Percentiles rank a stretch among this genome's conserved stretches.
Conservation (phyloP, 306 rosid genomes). For the Gleditsia sinensis region DNA sequence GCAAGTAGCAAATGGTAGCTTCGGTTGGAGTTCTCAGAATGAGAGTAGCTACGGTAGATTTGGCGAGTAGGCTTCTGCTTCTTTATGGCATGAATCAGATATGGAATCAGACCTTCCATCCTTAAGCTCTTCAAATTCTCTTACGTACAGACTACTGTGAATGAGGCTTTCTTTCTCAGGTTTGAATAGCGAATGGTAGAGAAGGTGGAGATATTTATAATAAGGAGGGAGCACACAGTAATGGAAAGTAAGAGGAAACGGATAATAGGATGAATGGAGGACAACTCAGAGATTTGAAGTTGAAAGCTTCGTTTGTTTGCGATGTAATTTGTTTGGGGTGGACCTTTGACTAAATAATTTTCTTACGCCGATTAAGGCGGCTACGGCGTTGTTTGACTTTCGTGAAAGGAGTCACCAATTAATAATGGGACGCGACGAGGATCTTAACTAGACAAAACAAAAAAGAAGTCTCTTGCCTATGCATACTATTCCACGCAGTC, state of each 20-base stretch:
- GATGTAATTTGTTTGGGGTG: neutral
- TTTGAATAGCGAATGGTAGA: neutral
- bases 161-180: neutral
- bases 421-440: too few species aligned
- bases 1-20: conserved; percentile 55
- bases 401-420: neutral
- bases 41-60: conserved; percentile 40
- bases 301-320: neutral
- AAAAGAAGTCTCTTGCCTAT: too few species aligned
- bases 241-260: neutral
- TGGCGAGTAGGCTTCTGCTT: conserved; percentile 45
- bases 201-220: neutral
- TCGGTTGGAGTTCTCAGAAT: conserved; percentile 42
- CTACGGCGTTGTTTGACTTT: neutral
- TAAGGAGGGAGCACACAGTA: neutral
- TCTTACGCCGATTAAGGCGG: neutral
- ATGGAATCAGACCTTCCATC: conserved; percentile 81
- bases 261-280: neutral
- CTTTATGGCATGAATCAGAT: conserved; percentile 56
- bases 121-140: too few species aligned
- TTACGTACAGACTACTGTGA: too few species aligned
- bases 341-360: neutral
- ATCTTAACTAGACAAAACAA: too few species aligned
- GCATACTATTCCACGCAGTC: too few species aligned
- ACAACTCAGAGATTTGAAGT: neutral